Percentiles rank a stretch among this genome's conserved stretches.
phyloP scores from a whole-genome alignment of 1,284 basidiomycete species.

The Ceratobasidium theobromae region DNA sequence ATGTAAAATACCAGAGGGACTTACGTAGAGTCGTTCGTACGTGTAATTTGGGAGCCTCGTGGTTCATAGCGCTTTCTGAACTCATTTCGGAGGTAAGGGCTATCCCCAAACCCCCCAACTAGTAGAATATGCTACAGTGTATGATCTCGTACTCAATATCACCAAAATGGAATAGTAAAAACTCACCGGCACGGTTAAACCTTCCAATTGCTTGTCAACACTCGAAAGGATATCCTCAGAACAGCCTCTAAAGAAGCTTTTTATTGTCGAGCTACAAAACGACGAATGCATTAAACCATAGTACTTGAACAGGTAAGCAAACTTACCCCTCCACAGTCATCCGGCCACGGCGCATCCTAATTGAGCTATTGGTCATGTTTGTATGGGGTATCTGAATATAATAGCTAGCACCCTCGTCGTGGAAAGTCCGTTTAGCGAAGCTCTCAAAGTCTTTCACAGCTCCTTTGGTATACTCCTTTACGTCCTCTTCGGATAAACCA shows the following conservation, averaged over 20 bases:
- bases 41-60: background rate
- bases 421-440: conserved; percentile 3
- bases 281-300: background rate
- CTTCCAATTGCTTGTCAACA: conserved; percentile 3
- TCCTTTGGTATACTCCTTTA: conserved; percentile 1
- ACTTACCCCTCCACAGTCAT: conserved; percentile 9
- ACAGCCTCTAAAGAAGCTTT: conserved; percentile 17
- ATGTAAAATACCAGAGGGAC: too few species aligned
- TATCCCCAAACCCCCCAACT: conserved; percentile 31
- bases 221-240: background rate
- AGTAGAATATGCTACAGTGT: conserved; percentile 28
- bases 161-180: background rate
- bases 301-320: background rate
- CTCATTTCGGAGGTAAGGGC: conserved; percentile 16
- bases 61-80: background rate
- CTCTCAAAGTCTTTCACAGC: conserved; percentile 28
- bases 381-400: background rate
- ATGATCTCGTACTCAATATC: background rate
- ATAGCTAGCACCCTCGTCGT: background rate
- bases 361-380: background rate
- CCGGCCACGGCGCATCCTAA: conserved; percentile 8
- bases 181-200: background rate
- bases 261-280: background rate
- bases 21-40: conserved; percentile 26
- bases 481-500: background rate